phyloP scores from a whole-genome alignment of 1,139 yeast genomes.

The Yamadazyma pseudoaaseri region DNA sequence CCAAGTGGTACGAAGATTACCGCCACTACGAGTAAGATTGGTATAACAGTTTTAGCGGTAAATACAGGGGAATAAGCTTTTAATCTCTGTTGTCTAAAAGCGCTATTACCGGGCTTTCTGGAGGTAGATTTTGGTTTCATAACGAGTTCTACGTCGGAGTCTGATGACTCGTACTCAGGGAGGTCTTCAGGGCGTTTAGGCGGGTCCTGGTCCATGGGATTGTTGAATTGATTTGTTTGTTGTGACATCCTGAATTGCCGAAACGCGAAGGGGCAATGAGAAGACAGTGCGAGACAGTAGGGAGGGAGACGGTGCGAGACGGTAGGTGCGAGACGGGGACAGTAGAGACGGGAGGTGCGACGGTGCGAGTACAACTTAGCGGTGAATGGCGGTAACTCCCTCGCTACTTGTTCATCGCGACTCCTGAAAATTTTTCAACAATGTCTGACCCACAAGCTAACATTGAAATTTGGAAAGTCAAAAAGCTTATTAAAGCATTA shows the following conservation, averaged over 20 bases:
- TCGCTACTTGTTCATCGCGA: too few relatives aligned
- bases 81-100: conserved; percentile 61
- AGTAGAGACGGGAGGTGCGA: too few relatives aligned
- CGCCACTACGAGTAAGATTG: conserved; percentile 72
- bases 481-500: conserved; percentile 82
- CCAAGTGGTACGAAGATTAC: conserved; percentile 89
- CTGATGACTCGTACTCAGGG: conserved; percentile 5
- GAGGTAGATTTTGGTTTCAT: conserved; percentile 34
- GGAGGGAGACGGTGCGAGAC: too few relatives aligned
- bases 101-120: conserved; percentile 57
- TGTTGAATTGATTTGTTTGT: not conserved
- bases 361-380: too few relatives aligned
- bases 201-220: not conserved
- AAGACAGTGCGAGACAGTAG: not conserved
- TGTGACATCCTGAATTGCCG: too few relatives aligned
- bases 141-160: conserved; percentile 8
- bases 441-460: conserved; percentile 61
- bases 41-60: conserved; percentile 88
- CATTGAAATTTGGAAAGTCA: conserved; percentile 98
- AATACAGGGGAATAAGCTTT: conserved; percentile 65
- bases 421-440: not conserved
- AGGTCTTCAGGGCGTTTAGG: not conserved
- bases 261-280: too few relatives aligned
- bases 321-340: too few relatives aligned
- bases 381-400: too few relatives aligned